Base-by-base conservation (phyloP, 441 rosid genomes). In the Kokia cookei region DNA sequence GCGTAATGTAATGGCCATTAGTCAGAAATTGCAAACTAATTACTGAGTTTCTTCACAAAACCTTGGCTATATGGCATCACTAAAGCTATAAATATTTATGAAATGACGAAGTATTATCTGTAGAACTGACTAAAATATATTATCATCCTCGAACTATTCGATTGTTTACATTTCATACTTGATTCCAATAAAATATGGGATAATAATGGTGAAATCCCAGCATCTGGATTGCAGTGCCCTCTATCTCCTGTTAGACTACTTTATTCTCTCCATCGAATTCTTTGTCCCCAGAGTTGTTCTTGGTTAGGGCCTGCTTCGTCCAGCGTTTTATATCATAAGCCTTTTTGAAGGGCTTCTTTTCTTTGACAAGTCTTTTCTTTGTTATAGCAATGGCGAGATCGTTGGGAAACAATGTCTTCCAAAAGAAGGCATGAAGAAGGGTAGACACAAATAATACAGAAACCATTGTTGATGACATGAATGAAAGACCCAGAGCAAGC, bases 391-490 rank as follows among this genome's bases (percentile, higher is more conserved):
- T 47, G 57, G 71, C 57, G 24, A 65, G 70, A 65, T 45, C 70
- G 6, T 65, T 65, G 0, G 70, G 70, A 24, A 65, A 65, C 19
- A 45, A 13, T 13, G 54, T 45, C 55, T 45, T 5, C 54, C 37
- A 45, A 64, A 92, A 80, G n/a, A 94, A 84, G 71, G 87, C 94
- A 5, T 94, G 97, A 73, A 92, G 92, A 66, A 89, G 80, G 8
- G 99, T 91, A 32, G 87, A 92, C 65, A 85, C 83, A 4, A 88
- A 78, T 75, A 94, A 72, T 1, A 92, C 54, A 5, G 78, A 77
- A 50, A 90, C 97, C 98, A 92, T 94, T 0, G 92, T 70, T 0
- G 97, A 81, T n/a, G 97, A 86, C 84, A 81, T 78, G 81, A 89
- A 89, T 9, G 96, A 90, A 73, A 94, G 94, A 17, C 82, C 65